Evolutionary conservation across 768 basidiomycete genomes (phyloP).

Genomic region (Lactarius pseudohatsudake): DNA sequence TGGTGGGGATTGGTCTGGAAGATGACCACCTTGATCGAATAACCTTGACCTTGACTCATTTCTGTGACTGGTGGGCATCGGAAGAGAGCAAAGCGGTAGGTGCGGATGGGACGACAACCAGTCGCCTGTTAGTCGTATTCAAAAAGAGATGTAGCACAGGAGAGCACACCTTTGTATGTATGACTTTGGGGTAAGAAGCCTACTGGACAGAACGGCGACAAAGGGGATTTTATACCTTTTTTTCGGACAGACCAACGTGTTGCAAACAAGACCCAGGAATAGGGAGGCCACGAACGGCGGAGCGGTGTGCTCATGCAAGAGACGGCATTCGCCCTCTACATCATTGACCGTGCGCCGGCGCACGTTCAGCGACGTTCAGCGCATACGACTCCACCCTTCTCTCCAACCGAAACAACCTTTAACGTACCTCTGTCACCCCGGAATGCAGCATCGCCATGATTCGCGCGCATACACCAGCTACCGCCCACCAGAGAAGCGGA

Average conservation of each 20-base stretch:
- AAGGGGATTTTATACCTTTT: not conserved
- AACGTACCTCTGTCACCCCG: no score
- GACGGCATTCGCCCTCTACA: not conserved
- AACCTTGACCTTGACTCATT: constrained; percentile 14
- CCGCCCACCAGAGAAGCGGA: no score
- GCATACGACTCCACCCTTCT: not conserved
- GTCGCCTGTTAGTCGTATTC: no score
- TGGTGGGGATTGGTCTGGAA: constrained; percentile 26
- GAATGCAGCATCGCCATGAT: not conserved
- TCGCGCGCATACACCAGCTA: no score
- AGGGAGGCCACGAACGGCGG: not conserved
- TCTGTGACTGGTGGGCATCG: not conserved
- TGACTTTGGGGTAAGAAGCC: not conserved
- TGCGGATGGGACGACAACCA: not conserved
- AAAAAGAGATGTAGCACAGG: no score
- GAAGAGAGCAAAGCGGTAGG: not conserved
- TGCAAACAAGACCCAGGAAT: not conserved
- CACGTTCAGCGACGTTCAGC: not conserved
- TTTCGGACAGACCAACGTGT: not conserved
- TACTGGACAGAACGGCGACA: not conserved
- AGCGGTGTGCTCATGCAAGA: no score
- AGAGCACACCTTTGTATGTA: not conserved
- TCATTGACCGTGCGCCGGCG: not conserved
- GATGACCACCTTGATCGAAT: constrained; percentile 30
- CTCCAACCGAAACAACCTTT: not conserved